Percentiles rank a stretch among this genome's conserved stretches.
These are phyloP conservation scores for Ganoderma meredithae DNA, from an alignment of 1,284 basidiomycete genomes.

Conservation along the genomic window DNA sequence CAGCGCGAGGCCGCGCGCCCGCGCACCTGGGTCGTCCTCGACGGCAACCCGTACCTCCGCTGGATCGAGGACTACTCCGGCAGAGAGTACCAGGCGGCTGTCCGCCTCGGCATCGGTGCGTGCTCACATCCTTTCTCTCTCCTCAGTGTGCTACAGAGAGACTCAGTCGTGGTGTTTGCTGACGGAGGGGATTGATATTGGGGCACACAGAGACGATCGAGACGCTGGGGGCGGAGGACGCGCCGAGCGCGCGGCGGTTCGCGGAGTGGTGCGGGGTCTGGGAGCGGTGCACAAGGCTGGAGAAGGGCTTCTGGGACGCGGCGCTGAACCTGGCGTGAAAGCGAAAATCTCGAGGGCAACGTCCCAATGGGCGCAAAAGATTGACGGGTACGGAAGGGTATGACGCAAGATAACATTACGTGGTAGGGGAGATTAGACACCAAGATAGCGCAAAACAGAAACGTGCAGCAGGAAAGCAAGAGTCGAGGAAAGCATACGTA, in stretches of 20 bases:
- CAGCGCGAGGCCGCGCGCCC: constrained; percentile 59
- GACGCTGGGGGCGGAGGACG: constrained; percentile 62
- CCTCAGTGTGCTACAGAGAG: no score
- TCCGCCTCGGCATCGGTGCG: constrained; percentile 74
- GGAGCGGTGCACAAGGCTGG: constrained; percentile 80
- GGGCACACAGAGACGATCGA: constrained; percentile 80
- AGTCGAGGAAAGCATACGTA: background rate
- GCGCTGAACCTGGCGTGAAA: constrained; percentile 56
- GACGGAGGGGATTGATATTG: no score
- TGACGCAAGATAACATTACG: constrained; percentile 11
- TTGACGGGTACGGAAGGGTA: background rate
- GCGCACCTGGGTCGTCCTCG: constrained; percentile 61
- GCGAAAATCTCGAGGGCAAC: background rate
- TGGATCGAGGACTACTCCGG: constrained; percentile 91
- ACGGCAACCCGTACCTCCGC: constrained; percentile 75
- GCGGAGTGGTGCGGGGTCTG: constrained; percentile 79
- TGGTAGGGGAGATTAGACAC: background rate
- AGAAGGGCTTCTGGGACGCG: constrained; percentile 93
- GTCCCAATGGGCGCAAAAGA: no score
- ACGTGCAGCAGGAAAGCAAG: constrained; percentile 5
- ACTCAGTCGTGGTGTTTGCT: no score
- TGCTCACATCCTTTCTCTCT: no score
- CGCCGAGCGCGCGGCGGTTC: constrained; percentile 69
- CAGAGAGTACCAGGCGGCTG: constrained; percentile 73
- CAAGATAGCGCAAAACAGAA: background rate